Base-by-base conservation (phyloP, 2,329 filamentous ascomycete genomes). In the Blastomyces silverae region DNA sequence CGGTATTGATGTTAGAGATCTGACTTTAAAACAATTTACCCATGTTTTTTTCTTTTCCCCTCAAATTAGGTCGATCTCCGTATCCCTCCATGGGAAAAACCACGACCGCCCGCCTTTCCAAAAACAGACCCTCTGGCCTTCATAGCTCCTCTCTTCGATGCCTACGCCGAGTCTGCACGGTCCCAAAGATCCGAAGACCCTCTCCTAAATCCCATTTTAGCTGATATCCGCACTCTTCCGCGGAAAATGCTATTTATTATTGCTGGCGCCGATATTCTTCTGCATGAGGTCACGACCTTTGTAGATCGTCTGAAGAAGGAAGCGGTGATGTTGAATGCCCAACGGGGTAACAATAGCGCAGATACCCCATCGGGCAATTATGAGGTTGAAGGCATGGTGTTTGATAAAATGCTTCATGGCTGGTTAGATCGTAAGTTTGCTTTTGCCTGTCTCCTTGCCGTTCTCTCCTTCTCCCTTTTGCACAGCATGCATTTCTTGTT, bases 101-200 rank as follows among this genome's bases (percentile, higher is more conserved):
- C 77, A 0, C 73, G 70, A 11, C 77, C 73, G 3, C 64, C 66
- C 1, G 67, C 64, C 5, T 74, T 73, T 52, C 78, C 79, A 0
- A 70, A 71, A 28, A 71, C 65, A 0, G 80, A 83, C 64, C 79
- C 78, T 0, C 42, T 78, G 20, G 64, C 66, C 0, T 75, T 78
- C 20, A 64, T 82, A 60, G 62, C 75, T 31, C 78, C 78, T 0
- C 68, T 83, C 10, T 80, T 78, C 55, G 79, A 82, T 67, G 70
- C 79, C 0, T 83, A 83, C 65, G 74, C 77, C 0, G 76, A 69
- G 3, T 71, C 71, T n/a, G 34, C 39, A 22, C 65, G 59, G 8
- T 31, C 61, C 15, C 44, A 70, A 22, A 69, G 77, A 37, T 61
- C 70, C 17, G 62, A 72, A 2, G 73, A 78, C 48, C 70, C 75